Base-by-base conservation (phyloP, 768 basidiomycete species). In the Filobasidium floriforme region DNA sequence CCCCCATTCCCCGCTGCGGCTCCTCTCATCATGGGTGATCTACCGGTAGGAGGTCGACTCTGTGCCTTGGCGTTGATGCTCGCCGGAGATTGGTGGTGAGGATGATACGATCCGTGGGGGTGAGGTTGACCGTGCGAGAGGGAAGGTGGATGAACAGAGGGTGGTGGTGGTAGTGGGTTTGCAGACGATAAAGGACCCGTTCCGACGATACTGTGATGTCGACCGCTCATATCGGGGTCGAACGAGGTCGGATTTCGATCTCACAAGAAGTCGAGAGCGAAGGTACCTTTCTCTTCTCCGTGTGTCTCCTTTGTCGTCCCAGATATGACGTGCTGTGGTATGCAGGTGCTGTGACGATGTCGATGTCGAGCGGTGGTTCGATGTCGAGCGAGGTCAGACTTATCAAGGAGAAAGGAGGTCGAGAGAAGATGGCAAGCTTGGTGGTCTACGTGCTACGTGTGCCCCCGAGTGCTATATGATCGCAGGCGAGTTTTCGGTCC, bases 121-220 rank as follows among this genome's bases (percentile, higher is more conserved):
- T 57, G 54, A 32, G 54, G 24, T 57, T 32, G 24, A n/a, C 5
- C 24, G 54, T 57, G 54, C 7, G n/a, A 57, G 22, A 57, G 24
- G 7, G 54, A 28, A 57, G 54, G 29, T 57, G 54, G 54, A 28
- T 57, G 54, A 24, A 57, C 54, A 15, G 54, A 57, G 6, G 54
- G 54, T 57, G 54, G 54, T 57, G 54, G 54, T 57, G 54, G 54
- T 57, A 57, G 26, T 24, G 54, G 54, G 29, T 57, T 57, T 15
- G 54, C 15, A 24, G 54, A 24, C 22, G 54, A 57, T 57, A 57
- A 57, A 57, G 54, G 54, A 57, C 54, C 54, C 24, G 54, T 26
- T 15, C 54, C 54, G n/a, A 57, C 54, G 54, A 57, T 57, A 22
- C 46, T 49, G 54, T 24, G 29, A 57, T 57, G 54, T 19, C 54